Base-by-base conservation (phyloP, 768 basidiomycete genomes). In the Suillus brevipes region DNA sequence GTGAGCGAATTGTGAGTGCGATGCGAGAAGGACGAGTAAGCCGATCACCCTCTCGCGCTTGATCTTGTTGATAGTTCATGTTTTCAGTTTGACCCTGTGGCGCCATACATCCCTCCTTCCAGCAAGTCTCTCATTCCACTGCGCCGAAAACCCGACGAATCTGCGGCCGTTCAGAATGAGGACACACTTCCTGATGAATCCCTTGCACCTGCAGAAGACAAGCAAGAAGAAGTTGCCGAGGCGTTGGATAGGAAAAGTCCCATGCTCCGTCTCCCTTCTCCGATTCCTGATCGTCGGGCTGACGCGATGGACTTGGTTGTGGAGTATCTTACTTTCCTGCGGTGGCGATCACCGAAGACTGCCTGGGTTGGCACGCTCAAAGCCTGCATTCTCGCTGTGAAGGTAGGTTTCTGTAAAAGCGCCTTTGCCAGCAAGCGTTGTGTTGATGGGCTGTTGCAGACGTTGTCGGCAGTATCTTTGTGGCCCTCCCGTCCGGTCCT, bases 11-110 rank as follows among this genome's bases (percentile, higher is more conserved):
- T 16, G 74, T 82, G n/a, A 75, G 73, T 34, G 93, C 89, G 1
- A 82, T 95, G 62, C 81, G 84, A 40, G 87, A 90, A 43, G 88
- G 93, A 60, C 86, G 83, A 80, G 92, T 94, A 67, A n/a, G 86
- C 82, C 9, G 36, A 42, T 36, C 23, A 61, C 14, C 4, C 16
- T 34, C 10, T 16, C 28, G 40, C 10, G 3, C 53, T 36, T 45
- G 18, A 45, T 40, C 40, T 58, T 50, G 23, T 31, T 70, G 1
- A 66, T 67, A 20, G n/a, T 65, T n/a, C n/a, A 52, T 6, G n/a
- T 14, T 43, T 67, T 9, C 36, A 77, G 78, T 73, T 80, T 28
- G 68, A 74, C 62, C 74, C 77, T 18, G 67, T 65, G 43, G 42
- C 45, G 3, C 68, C 66, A 5, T 61, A 10, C 0, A 43, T 64